Base-by-base conservation (phyloP, 2,329 filamentous ascomycete species). In the Monosporascus sp. region DNA sequence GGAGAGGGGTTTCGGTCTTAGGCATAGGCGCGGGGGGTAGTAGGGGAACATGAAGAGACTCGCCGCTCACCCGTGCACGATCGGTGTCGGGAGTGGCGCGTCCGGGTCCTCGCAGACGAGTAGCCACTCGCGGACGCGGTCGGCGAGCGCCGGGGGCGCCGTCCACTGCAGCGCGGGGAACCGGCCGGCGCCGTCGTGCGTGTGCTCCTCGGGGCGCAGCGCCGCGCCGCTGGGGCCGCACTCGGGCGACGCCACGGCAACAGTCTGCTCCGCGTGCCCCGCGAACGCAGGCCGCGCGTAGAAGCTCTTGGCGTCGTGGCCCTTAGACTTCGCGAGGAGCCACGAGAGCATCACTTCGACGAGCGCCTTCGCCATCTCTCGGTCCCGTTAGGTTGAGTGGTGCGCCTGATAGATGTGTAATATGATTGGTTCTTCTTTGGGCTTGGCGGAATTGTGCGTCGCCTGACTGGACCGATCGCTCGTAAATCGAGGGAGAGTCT, bases 31-130 rank as follows among this genome's bases (percentile, higher is more conserved):
- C n/a, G n/a, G n/a, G n/a, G n/a, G n/a, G n/a, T n/a, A n/a, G n/a
- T n/a, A n/a, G n/a, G n/a, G n/a, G n/a, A 27, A 16, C 4, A 26
- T 5, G 22, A 7, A 22, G 11, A 2, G 19, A 58, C 17, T 8
- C 19, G 38, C 8, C 4, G 31, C 69, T 64, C 49, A 73, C 72
- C 75, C 76, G 43, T 79, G 77, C 26, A 70, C 68, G n/a, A 75
- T 68, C 6, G 76, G 72, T 9, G 67, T 72, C 7, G 73, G 70
- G 31, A 78, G 49, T 19, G 75, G 74, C 17, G 72, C 72, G 60
- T 79, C 76, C 2, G 74, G 74, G 51, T 80, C 75, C 54, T 79
- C 76, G 40, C 63, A 65, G 16, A 79, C 61, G 17, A 80, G 60
- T 19, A 80, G 54, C 68, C 76, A 80, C 60, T 80, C 68, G 51